Conservation (phyloP, 2,329 filamentous ascomycete genomes). For the Penicillium sp. region DNA sequence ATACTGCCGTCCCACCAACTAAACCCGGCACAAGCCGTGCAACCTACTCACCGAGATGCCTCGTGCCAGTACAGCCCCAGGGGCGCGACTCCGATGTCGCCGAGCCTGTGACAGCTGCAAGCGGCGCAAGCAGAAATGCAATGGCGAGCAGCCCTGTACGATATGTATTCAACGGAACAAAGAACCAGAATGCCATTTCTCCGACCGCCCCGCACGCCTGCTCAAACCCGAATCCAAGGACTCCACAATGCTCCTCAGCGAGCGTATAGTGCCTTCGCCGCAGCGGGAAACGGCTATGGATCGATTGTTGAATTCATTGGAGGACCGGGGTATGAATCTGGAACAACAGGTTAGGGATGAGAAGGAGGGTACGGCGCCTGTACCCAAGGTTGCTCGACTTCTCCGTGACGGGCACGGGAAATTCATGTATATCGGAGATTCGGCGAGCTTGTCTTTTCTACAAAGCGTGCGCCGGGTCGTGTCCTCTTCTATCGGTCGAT, state of each 20-base stretch:
- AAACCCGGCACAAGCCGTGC: conserved; percentile 19
- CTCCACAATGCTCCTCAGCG: conserved; percentile 42
- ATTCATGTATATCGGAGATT: conserved; percentile 62
- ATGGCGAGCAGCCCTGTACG: conserved; percentile 58
- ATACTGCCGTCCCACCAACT: conserved; percentile 13
- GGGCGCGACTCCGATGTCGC: conserved; percentile 43
- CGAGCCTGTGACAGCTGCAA: conserved; percentile 56
- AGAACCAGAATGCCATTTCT: conserved; percentile 50
- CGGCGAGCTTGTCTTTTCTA: conserved; percentile 59
- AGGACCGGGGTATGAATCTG: conserved; percentile 39
- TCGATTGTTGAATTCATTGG: conserved; percentile 40
- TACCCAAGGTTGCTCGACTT: conserved; percentile 51
- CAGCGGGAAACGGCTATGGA: conserved; percentile 45
- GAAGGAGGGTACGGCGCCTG: conserved; percentile 42
- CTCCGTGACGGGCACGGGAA: conserved; percentile 60
- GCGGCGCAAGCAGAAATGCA: conserved; percentile 59
- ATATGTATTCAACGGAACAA: conserved; percentile 55
- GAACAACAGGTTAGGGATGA: conserved; percentile 40
- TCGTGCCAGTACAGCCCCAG: conserved; percentile 38
- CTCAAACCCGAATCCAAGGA: conserved; percentile 42
- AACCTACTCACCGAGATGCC: conserved; percentile 34
- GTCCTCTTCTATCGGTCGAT: conserved; percentile 52
- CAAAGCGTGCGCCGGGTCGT: conserved; percentile 60
- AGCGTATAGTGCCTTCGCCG: conserved; percentile 38
- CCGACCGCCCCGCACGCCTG: conserved; percentile 43